A percentile compares a stretch with the other conserved stretches of the same genome.
Conservation (phyloP, 2,329 filamentous ascomycete genomes). For the Cladosporium sp. region DNA sequence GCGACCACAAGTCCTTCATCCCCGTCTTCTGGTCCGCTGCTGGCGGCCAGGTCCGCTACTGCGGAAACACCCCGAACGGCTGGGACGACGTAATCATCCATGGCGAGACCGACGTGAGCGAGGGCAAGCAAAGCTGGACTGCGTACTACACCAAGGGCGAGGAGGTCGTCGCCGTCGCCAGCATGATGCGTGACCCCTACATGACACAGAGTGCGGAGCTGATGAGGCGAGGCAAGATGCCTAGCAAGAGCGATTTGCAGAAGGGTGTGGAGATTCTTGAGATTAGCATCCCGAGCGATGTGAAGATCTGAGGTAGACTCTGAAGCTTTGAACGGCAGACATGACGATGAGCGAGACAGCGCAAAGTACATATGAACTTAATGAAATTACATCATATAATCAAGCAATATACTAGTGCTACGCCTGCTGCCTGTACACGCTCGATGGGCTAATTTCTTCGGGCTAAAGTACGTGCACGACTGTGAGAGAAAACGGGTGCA, state of each 20-base stretch:
- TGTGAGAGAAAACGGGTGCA: background rate
- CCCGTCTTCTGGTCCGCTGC: constrained; percentile 97
- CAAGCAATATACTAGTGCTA: background rate
- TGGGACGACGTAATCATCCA: constrained; percentile 84
- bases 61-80: constrained; percentile 78
- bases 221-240: constrained; percentile 82
- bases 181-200: constrained; percentile 84
- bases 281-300: constrained; percentile 47
- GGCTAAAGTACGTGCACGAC: background rate
- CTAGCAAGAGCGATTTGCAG: constrained; percentile 73
- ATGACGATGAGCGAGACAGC: constrained; percentile 3
- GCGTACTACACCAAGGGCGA: constrained; percentile 89
- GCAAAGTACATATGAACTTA: constrained; percentile 4
- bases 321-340: background rate
- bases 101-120: constrained; percentile 66
- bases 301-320: constrained; percentile 24
- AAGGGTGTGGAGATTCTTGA: constrained; percentile 57
- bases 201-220: constrained; percentile 82
- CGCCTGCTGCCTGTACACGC: background rate
- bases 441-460: background rate
- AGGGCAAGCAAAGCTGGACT: constrained; percentile 71
- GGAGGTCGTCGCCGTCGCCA: constrained; percentile 84
- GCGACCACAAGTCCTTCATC: constrained; percentile 71
- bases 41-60: constrained; percentile 87
- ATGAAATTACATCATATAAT: background rate